Conservation (phyloP, 139 green algal genomes). For the Tetradesmus lagerheimii region DNA sequence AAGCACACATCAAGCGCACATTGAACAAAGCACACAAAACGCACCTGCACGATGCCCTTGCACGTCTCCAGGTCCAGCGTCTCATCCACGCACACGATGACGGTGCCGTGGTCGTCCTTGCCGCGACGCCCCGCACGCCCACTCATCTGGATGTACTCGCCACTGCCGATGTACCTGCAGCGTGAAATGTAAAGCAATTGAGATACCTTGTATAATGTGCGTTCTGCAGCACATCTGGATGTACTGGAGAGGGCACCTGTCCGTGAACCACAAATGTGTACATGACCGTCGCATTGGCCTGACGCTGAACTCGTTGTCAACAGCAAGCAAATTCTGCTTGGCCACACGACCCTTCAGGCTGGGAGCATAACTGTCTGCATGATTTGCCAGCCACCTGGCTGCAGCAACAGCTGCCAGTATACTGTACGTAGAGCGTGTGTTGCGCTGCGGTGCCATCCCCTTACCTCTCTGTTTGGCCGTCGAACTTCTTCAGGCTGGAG, state of each 20-base stretch:
- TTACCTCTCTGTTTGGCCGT: constrained; percentile 79
- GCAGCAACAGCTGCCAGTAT: not conserved
- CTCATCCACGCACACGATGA: constrained; percentile 92
- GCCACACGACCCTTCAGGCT: too few relatives aligned
- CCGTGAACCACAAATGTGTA: too few relatives aligned
- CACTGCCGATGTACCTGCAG: constrained; percentile 62
- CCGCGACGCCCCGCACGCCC: constrained; percentile 92
- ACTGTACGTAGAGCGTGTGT: too few relatives aligned
- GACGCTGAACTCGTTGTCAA: too few relatives aligned
- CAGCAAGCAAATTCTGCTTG: too few relatives aligned
- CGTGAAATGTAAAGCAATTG: too few relatives aligned
- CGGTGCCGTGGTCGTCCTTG: constrained; percentile 91
- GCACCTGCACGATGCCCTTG: constrained; percentile 54
- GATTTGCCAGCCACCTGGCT: too few relatives aligned
- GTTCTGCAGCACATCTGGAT: constrained; percentile 98
- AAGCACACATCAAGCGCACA: not conserved
- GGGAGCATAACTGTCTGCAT: too few relatives aligned
- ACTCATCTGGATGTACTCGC: constrained; percentile 94
- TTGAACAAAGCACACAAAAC: not conserved
- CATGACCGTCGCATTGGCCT: too few relatives aligned
- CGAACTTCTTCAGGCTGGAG: constrained; percentile 91
- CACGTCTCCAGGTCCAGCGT: constrained; percentile 64
- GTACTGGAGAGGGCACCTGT: too few relatives aligned
- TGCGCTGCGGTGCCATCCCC: not conserved
- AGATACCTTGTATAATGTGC: too few relatives aligned